Conservation (phyloP, 148 eudicot species). For the Diospyros kaki region DNA sequence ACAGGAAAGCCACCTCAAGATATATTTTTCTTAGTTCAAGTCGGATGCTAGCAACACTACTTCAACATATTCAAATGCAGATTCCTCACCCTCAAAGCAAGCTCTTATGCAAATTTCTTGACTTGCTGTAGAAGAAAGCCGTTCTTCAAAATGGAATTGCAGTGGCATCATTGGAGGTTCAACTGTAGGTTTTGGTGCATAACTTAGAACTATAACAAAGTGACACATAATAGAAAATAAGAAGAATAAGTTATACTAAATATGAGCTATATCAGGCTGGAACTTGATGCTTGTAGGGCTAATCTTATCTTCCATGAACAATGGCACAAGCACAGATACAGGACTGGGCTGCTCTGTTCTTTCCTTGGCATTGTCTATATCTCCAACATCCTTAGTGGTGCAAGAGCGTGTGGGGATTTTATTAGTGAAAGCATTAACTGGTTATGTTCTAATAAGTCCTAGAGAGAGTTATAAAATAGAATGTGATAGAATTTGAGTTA, state of each 20-base stretch:
- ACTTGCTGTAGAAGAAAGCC: constrained; percentile 21
- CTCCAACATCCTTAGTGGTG: constrained; percentile 29
- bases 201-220: constrained; percentile 11
- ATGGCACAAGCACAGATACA: constrained; percentile 80
- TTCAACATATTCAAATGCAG: constrained; percentile 71
- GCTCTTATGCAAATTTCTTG: constrained; percentile 20
- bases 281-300: constrained; percentile 53
- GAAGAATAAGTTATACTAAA: neutral
- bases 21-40: constrained; percentile 74
- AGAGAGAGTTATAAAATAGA: constrained; percentile 12
- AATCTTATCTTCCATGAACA: constrained; percentile 64
- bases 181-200: constrained; percentile 30
- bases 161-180: constrained; percentile 52
- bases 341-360: constrained; percentile 78
- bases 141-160: constrained; percentile 62
- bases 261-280: constrained; percentile 37
- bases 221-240: neutral
- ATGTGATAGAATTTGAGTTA: neutral
- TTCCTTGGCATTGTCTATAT: constrained; percentile 24
- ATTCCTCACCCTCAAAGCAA: constrained; percentile 52
- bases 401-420: constrained; percentile 35
- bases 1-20: constrained; percentile 51
- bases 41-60: constrained; percentile 74
- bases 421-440: constrained; percentile 36
- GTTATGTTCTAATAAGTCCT: constrained; percentile 46